A percentile compares a stretch with the other conserved stretches of the same genome.
phyloP scores from a whole-genome alignment of 208 protist species.

The Wallacemonas sp. region DNA sequence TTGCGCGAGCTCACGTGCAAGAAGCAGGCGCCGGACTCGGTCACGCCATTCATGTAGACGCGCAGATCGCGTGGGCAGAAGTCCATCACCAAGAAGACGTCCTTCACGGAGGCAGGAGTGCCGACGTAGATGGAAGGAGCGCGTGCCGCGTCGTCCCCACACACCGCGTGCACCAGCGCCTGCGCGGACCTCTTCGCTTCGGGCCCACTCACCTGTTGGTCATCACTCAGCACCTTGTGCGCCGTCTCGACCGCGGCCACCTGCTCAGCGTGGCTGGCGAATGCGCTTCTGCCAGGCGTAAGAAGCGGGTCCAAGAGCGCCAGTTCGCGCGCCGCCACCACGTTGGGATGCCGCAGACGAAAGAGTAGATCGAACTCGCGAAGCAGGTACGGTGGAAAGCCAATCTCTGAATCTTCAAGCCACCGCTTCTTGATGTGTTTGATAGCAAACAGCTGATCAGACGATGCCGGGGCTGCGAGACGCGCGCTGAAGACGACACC shows the following conservation, averaged over 20 bases:
- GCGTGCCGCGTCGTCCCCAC: too few relatives aligned
- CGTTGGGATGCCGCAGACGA: constrained; percentile 78
- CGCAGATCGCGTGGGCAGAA: constrained; percentile 78
- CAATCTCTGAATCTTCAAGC: constrained; percentile 72
- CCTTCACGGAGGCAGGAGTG: constrained; percentile 23
- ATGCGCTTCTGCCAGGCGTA: background rate
- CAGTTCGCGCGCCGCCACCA: constrained; percentile 53
- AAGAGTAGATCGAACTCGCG: constrained; percentile 86
- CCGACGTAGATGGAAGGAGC: constrained; percentile 7
- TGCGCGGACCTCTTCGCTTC: background rate
- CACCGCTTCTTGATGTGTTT: constrained; percentile 86
- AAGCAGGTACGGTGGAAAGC: constrained; percentile 81
- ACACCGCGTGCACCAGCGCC: too few relatives aligned
- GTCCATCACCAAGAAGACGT: constrained; percentile 88
- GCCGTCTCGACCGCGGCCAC: background rate
- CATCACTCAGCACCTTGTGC: background rate
- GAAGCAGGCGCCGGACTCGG: constrained; percentile 26
- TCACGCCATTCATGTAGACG: constrained; percentile 47
- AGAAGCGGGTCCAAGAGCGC: constrained; percentile 46
- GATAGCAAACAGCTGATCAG: constrained; percentile 47
- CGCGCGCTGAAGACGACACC: constrained; percentile 77
- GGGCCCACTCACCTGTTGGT: too few relatives aligned
- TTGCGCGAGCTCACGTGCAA: constrained; percentile 70
- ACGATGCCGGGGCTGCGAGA: background rate
- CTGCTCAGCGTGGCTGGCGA: background rate